Percentiles rank a stretch among this genome's conserved stretches.
These are phyloP conservation scores for Phytophthora capsici DNA, from an alignment of 352 stramenopile genomes.

Conservation along the genomic window DNA sequence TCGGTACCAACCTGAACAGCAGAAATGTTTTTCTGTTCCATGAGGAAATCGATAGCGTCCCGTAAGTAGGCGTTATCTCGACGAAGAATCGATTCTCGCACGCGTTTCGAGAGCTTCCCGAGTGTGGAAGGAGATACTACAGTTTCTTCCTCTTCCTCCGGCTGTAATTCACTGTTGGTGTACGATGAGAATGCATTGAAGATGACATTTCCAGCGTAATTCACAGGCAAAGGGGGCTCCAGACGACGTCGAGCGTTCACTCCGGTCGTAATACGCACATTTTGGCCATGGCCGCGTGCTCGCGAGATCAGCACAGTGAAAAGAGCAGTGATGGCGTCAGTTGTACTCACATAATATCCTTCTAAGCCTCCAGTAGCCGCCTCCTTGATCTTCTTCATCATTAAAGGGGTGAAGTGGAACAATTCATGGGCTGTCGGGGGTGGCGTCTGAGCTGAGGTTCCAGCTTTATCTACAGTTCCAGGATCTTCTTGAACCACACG, in stretches of 20 bases:
- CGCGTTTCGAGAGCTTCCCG: slow-evolving; percentile 36
- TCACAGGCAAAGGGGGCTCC: slow-evolving; percentile 43
- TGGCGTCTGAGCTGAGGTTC: slow-evolving; percentile 1
- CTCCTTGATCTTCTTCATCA: slow-evolving; percentile 54
- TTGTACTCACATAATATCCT: slow-evolving; percentile 53
- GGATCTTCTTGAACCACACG: slow-evolving; percentile 10
- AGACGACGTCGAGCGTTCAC: slow-evolving; percentile 59
- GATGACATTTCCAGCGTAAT: slow-evolving; percentile 61
- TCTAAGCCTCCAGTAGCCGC: slow-evolving; percentile 12
- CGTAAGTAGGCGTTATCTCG: slow-evolving; percentile 48
- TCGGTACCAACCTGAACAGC: slow-evolving; percentile 48
- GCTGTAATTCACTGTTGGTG: slow-evolving; percentile 11
- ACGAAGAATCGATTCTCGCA: slow-evolving; percentile 51
- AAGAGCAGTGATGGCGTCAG: slow-evolving; percentile 57
- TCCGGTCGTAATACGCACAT: slow-evolving; percentile 53
- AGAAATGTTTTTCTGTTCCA: slow-evolving; percentile 33
- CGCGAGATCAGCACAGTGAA: slow-evolving; percentile 60
- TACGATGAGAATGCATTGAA: slow-evolving; percentile 61
- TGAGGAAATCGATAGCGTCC: slow-evolving; percentile 61
- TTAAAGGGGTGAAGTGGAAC: slow-evolving; percentile 53
- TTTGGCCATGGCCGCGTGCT: slow-evolving; percentile 47
- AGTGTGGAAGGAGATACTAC: slow-evolving; percentile 21
- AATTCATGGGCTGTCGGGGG: slow-evolving; percentile 45
- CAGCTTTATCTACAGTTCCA: background rate
- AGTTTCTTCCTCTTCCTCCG: background rate